Evolutionary conservation across 164 flowering plant genomes (phyloP), one percentile per base, ranked within the genome.

Genomic region (Annona squamosa): DNA sequence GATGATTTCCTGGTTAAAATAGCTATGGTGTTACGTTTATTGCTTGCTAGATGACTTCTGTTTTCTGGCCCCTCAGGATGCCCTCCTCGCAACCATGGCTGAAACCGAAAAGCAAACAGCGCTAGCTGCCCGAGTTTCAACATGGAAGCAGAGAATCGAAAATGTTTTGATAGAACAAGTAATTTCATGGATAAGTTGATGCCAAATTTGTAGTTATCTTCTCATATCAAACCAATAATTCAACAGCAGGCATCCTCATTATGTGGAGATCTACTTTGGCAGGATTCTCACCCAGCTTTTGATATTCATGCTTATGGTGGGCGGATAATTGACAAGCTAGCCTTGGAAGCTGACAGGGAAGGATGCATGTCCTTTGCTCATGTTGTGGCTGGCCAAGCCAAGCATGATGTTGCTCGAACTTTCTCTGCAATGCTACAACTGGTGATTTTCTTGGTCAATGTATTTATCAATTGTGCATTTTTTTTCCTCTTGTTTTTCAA

Each of bases 71-170:
- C 16, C 75, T 69, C 77, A 95, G 99, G 97, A 96, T 84, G 85
- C 93, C 70, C 91, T 96, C 43, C 95, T 93, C 79, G 90, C 92
- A 65, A 93, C 82, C 72, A 87, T 93, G 72, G 89, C 91, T 78
- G 97, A 91, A 83, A 82, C 83, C 65, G 97, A 93, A 85, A 89
- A 84, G 72, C 98, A 96, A 79, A 87, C 87, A 37, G 97, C 88
- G 82, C 71, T 96, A 84, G 98, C 97, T 75, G 81, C 92, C 67
- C 87, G 95, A 66, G 98, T 96, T 72, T 85, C 94, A 41, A 82
- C 95, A n/a, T 96, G 99, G 99, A 93, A 93, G 82, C 98, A 96
- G 71, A 86, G 89, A 79, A 96, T 91, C 73, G 99, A 96, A 79
- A 85, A 83, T 63, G 84, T 83, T 64, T 81, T 95, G 87, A 88